A percentile compares a stretch with the other conserved stretches of the same genome.
Evolutionary conservation across 2,329 filamentous ascomycete genomes (phyloP).

Genomic region (Aspergillus uvarum): DNA sequence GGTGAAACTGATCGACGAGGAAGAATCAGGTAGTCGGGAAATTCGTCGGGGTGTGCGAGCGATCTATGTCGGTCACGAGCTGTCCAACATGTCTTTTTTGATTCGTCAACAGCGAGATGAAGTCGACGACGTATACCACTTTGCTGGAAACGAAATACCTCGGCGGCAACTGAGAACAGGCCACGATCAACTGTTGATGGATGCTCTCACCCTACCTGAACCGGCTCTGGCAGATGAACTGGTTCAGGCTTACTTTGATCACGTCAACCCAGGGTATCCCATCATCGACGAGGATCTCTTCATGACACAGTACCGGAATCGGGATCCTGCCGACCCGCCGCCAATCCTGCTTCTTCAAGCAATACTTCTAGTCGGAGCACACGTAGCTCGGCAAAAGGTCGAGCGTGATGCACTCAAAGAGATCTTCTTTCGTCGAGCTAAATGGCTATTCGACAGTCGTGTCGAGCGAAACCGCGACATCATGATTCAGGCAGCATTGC

Average conservation of each 20-base stretch:
- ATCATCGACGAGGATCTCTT: conserved; percentile 55
- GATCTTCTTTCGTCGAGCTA: conserved; percentile 54
- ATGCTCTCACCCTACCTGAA: conserved; percentile 53
- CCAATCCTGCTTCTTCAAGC: conserved; percentile 53
- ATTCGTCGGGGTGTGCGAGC: conserved; percentile 52
- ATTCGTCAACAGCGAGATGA: conserved; percentile 51
- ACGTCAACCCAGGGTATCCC: conserved; percentile 54
- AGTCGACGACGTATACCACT: conserved; percentile 46
- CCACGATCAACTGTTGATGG: conserved; percentile 47
- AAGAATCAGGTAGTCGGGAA: conserved; percentile 46
- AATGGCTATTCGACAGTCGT: conserved; percentile 54
- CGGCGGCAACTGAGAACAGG: conserved; percentile 44
- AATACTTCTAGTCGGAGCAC: conserved; percentile 53
- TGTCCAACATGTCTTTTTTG: conserved; percentile 58
- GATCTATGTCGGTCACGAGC: conserved; percentile 57
- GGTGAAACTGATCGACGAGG: conserved; percentile 53
- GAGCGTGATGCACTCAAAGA: conserved; percentile 49
- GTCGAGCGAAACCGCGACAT: conserved; percentile 56
- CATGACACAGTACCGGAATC: conserved; percentile 51
- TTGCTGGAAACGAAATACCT: conserved; percentile 46
- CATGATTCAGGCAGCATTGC: conserved; percentile 55
- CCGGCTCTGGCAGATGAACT: conserved; percentile 51
- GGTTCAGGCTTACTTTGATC: conserved; percentile 52
- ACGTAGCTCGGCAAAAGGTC: conserved; percentile 45
- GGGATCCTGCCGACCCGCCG: conserved; percentile 47